Base-by-base conservation (phyloP, 1,284 basidiomycete genomes). In the Inonotus hispidus region DNA sequence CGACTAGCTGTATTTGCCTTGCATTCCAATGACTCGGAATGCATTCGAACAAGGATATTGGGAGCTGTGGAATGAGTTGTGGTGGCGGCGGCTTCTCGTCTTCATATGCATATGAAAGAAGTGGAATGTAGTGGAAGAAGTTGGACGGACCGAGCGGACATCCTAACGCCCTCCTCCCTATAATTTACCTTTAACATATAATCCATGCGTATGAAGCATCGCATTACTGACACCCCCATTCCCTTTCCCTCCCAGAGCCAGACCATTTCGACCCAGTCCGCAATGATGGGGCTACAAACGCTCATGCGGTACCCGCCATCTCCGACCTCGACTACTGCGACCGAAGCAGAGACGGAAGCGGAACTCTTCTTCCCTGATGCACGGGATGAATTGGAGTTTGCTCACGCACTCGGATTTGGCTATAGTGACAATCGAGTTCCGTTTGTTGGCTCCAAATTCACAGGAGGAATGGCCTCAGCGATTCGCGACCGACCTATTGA, bases 51-150 rank as follows among this genome's bases (percentile, higher is more conserved):
- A 14, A 13, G 49, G 50, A 52, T 13, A n/a, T 52, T 19, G 25
- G 16, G 3, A 21, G 13, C 50, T 52, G n/a, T 7, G 50, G 16
- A n/a, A 16, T 27, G 50, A 23, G 14, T 37, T 35, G 49, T 52
- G 13, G 25, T 14, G 50, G 47, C 19, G 47, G 3, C 16, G 14
- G 16, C 50, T 52, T 35, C 50, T 14, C 11, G 1, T 3, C 50
- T 52, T 52, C 50, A 35, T 27, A 37, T 35, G n/a, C 27, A 52
- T 52, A 52, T 52, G 50, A 52, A 52, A 35, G 50, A 52, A 52
- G 50, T 16, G 50, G 50, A 52, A 49, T 25, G 47, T 25, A 35
- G 27, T n/a, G 25, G 29, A 52, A 52, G 50, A 52, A 5, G 50
- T 13, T 23, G 23, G 21, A 49, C 27, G 50, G 50, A 35, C 16